Percentiles rank a stretch among this genome's conserved stretches.
These are phyloP conservation scores for Peniophora sp. DNA, from an alignment of 1,284 basidiomycete species.

Conservation along the genomic window DNA sequence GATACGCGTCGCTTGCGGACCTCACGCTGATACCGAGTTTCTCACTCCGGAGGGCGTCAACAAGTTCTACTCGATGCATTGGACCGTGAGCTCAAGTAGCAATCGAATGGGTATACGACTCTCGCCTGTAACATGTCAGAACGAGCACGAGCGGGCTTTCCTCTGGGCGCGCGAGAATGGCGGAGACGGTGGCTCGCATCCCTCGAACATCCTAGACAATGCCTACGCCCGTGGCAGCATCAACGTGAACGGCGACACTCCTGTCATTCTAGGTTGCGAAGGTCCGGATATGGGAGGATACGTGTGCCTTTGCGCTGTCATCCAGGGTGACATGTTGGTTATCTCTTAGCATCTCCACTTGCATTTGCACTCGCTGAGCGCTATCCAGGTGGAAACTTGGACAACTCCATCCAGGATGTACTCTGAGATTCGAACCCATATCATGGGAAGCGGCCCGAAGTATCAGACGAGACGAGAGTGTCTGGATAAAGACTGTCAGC, in stretches of 20 bases:
- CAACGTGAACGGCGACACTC: slow-evolving; percentile 67
- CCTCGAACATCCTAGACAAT: slow-evolving; percentile 65
- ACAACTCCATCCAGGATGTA: slow-evolving; percentile 46
- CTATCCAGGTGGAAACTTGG: slow-evolving; percentile 54
- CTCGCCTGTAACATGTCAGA: not conserved
- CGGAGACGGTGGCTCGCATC: slow-evolving; percentile 67
- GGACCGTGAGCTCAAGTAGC: slow-evolving; percentile 49
- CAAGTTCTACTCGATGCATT: slow-evolving; percentile 39
- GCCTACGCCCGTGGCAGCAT: slow-evolving; percentile 55
- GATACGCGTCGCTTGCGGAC: slow-evolving; percentile 51
- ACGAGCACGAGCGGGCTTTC: slow-evolving; percentile 35
- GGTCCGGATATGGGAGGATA: slow-evolving; percentile 64
- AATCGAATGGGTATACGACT: slow-evolving; percentile 54
- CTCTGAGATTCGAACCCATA: slow-evolving; percentile 41
- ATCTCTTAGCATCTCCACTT: not conserved
- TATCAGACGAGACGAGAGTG: slow-evolving; percentile 17
- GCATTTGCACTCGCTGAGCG: too few species aligned
- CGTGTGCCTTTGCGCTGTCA: slow-evolving; percentile 46
- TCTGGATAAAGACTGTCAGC: slow-evolving; percentile 25
- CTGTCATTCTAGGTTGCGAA: slow-evolving; percentile 58
- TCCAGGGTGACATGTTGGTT: slow-evolving; percentile 41
- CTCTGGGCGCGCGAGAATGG: slow-evolving; percentile 54
- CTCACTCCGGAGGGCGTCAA: slow-evolving; percentile 39
- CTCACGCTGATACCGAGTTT: slow-evolving; percentile 56
- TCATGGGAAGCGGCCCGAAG: slow-evolving; percentile 30